Evolutionary conservation across 768 basidiomycete species (phyloP), one percentile per base, ranked within the genome.

Genomic region (Russula olivacea): DNA sequence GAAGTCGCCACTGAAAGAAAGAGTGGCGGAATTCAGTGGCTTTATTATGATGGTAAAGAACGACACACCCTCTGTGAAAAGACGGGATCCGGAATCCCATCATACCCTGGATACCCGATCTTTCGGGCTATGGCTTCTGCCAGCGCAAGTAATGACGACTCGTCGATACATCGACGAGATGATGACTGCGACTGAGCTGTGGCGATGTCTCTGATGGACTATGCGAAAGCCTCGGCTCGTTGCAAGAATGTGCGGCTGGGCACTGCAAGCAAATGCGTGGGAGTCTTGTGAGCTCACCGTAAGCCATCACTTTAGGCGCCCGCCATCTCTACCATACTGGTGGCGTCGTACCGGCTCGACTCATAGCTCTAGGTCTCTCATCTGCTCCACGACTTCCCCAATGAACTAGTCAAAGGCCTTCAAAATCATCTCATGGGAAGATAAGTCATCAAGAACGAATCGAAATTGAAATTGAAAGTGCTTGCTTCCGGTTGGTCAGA

Each of bases 221-320:
- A 28, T 45, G 41, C 19, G 32, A 2, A 47, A 17, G 14, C 8
- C 19, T 6, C 17, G 15, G 6, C 43, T 30, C 40, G 43, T 45
- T 15, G 15, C 59, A 23, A 32, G 40, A 41, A 51, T 32, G 8
- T 14, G 50, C 52, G 53, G 34, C 23, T 25, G n/a, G n/a, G n/a
- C n/a, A n/a, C n/a, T n/a, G n/a, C n/a, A n/a, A 34, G n/a, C 59
- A 23, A 32, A 30, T 43, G 19, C 54, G 60, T 55, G 60, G 60
- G 60, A 61, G 54, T 49, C 60, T 49, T 49, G 25, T 38, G 21
- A 34, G 45, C 1, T 19, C 40, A 45, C 43, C 19, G 21, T 19
- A 34, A 32, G 11, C 5, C 5, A n/a, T 15, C 8, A 17, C 9
- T 19, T 30, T 32, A 58, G 45, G 30, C 45, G 32, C 45, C 45